A percentile compares a stretch with the other conserved stretches of the same genome.
Conservation (phyloP, 2,329 filamentous ascomycete species). For the Diaporthe nobilis region DNA sequence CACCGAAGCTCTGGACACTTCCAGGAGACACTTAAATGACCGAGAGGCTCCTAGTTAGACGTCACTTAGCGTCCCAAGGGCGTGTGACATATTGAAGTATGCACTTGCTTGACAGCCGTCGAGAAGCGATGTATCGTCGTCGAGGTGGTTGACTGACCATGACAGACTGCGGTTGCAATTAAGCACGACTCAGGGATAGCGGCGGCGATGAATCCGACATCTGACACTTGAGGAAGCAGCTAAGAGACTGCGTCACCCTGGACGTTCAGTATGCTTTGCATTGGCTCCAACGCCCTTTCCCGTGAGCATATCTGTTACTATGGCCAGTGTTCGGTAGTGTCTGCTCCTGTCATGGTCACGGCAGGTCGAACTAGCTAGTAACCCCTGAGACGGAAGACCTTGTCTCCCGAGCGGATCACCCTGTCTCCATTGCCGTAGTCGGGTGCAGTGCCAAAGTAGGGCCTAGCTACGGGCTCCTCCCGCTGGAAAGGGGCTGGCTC, state of each 20-base stretch:
- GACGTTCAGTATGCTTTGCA: not conserved
- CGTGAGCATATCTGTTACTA: not conserved
- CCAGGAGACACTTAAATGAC: slow-evolving; percentile 24
- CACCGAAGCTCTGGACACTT: not conserved
- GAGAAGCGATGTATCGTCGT: slow-evolving; percentile 10
- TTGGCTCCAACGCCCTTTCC: not conserved
- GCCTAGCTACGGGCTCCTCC: slow-evolving; percentile 5
- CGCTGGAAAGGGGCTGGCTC: slow-evolving; percentile 6
- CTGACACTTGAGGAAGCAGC: slow-evolving; percentile 10
- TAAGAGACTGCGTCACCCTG: not conserved
- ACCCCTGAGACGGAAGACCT: slow-evolving; percentile 18
- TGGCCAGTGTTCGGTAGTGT: not conserved
- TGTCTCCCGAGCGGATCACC: slow-evolving; percentile 9
- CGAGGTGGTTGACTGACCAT: not conserved
- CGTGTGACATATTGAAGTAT: slow-evolving; percentile 14
- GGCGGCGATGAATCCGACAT: slow-evolving; percentile 29
- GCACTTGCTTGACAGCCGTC: slow-evolving; percentile 9
- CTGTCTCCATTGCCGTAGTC: not conserved
- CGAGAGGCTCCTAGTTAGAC: not conserved
- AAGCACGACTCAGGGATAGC: slow-evolving; percentile 25
- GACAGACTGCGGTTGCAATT: slow-evolving; percentile 13
- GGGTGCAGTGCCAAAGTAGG: not conserved
- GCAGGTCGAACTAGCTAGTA: not conserved
- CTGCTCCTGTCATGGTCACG: not conserved
- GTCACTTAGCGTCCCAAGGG: slow-evolving; percentile 1